Conservation (phyloP, 805 yeast species). For the Teunomyces gatunensis region DNA sequence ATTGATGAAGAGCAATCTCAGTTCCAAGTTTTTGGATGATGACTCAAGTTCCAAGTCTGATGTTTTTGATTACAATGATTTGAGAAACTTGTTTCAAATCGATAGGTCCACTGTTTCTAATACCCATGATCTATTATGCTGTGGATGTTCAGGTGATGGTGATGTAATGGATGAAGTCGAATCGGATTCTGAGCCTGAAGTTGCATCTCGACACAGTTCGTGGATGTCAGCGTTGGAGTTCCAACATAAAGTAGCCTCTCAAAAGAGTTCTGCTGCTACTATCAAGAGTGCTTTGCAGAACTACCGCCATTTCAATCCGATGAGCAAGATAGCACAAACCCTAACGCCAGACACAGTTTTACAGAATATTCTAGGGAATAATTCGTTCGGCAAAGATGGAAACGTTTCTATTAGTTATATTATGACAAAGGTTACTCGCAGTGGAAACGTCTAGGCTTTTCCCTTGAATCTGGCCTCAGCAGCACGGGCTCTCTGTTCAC, state of each 20-base stretch:
- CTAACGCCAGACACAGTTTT: conserved; percentile 26
- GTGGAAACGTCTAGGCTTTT: conserved; percentile 7
- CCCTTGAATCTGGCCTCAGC: conserved; percentile 75
- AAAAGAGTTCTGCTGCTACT: conserved; percentile 26
- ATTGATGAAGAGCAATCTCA: conserved; percentile 73
- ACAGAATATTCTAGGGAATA: conserved; percentile 22
- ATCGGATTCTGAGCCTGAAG: conserved; percentile 10
- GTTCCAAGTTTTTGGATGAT: conserved; percentile 61
- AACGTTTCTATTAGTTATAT: conserved; percentile 33
- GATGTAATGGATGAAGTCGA: conserved; percentile 11
- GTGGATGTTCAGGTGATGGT: conserved; percentile 60
- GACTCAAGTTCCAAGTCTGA: conserved; percentile 49
- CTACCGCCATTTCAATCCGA: conserved; percentile 63
- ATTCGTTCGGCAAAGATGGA: conserved; percentile 14
- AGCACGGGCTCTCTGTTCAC: conserved; percentile 95
- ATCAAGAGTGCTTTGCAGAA: conserved; percentile 59
- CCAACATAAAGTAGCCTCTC: conserved; percentile 27
- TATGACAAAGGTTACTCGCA: conserved; percentile 34
- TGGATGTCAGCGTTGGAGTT: conserved; percentile 61
- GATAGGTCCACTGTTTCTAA: conserved; percentile 50
- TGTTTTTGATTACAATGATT: conserved; percentile 64
- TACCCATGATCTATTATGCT: conserved; percentile 75
- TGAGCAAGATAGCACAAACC: background rate
- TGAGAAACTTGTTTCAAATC: conserved; percentile 72
- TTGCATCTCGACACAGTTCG: conserved; percentile 7